A percentile compares a stretch with the other conserved stretches of the same genome.
These are phyloP conservation scores for Camelina hispida DNA, from an alignment of 345 rosid genomes.

Conservation along the genomic window DNA sequence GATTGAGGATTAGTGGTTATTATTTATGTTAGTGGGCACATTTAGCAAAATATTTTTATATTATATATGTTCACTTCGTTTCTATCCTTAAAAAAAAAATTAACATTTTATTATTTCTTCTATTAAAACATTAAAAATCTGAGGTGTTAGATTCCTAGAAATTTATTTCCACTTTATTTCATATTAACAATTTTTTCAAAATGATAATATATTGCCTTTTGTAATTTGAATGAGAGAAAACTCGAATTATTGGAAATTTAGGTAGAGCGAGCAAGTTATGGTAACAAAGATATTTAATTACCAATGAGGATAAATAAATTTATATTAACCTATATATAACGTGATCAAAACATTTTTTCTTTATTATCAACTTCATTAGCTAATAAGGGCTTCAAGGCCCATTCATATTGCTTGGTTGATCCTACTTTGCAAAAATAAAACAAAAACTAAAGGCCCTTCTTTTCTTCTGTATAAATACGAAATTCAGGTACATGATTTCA, in stretches of 20 bases:
- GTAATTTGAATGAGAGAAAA: not conserved
- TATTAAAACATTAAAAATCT: not conserved
- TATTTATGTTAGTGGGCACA: slow-evolving; percentile 19
- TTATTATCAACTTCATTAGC: not conserved
- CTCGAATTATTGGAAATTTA: not conserved
- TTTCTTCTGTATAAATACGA: too few relatives aligned
- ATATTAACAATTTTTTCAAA: not conserved
- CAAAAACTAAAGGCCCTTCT: too few relatives aligned
- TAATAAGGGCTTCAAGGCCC: not conserved
- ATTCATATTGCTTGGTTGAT: too few relatives aligned
- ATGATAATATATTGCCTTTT: not conserved
- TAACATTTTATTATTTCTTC: not conserved
- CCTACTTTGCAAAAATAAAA: too few relatives aligned
- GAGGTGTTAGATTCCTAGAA: not conserved
- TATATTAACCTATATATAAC: not conserved
- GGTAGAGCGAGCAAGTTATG: not conserved
- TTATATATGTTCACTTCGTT: not conserved
- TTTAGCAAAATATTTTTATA: not conserved
- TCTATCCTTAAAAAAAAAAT: not conserved
- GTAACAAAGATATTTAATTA: not conserved
- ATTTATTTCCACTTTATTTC: not conserved
- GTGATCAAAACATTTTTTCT: not conserved
- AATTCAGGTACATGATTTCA: too few relatives aligned
- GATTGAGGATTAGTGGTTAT: slow-evolving; percentile 19
- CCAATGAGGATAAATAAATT: not conserved